Conservation (phyloP, 2,329 filamentous ascomycete genomes). For the Tolypocladium ophioglossoides region DNA sequence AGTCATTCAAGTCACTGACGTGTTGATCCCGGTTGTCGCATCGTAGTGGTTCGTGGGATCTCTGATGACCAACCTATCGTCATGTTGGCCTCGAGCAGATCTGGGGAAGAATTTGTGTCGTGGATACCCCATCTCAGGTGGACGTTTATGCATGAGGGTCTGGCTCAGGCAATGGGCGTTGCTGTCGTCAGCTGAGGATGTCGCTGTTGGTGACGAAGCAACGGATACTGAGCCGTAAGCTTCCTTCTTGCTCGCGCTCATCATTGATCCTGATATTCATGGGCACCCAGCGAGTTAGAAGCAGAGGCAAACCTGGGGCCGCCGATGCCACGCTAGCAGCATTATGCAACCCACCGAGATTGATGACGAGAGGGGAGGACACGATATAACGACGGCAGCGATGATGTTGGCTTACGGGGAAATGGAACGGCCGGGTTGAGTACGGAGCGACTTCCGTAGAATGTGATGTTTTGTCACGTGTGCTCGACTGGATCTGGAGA, state of each 20-base stretch:
- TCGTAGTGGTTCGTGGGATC: background rate
- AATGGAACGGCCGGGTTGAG: too few relatives aligned
- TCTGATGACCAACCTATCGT: background rate
- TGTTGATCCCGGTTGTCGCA: background rate
- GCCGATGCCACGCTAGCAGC: background rate
- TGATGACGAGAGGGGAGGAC: too few relatives aligned
- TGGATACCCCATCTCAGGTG: background rate
- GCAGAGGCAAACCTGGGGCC: background rate
- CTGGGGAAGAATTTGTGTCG: background rate
- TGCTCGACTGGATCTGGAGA: background rate
- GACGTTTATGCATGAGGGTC: background rate
- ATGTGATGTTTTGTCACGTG: background rate
- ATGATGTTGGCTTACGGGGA: too few relatives aligned
- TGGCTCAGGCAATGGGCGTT: background rate
- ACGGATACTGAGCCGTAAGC: background rate
- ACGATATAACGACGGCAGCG: too few relatives aligned
- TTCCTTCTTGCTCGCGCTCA: background rate
- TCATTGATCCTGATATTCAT: background rate
- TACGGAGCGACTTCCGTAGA: too few relatives aligned
- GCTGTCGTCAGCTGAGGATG: background rate
- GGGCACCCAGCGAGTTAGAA: background rate
- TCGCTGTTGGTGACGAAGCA: background rate
- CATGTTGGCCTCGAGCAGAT: background rate
- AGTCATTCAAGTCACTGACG: background rate
- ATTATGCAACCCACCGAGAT: background rate